Conservation (phyloP, 2,329 filamentous ascomycete genomes). For the Aspergillus sp. region DNA sequence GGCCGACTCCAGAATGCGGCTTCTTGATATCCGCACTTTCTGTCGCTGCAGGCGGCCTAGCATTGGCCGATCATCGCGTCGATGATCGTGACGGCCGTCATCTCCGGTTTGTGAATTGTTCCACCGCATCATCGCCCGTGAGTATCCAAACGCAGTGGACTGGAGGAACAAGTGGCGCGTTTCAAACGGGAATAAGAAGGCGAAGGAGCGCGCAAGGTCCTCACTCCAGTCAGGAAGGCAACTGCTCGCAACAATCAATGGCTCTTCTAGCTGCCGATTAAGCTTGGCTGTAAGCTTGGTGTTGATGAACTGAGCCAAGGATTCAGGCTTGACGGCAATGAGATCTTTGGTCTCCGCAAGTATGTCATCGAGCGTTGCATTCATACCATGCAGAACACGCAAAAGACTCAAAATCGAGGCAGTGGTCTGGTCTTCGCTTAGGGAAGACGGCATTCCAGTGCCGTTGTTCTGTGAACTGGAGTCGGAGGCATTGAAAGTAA, state of each 20-base stretch:
- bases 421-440: conserved; percentile 80
- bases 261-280: conserved; percentile 94
- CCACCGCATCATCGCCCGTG: conserved; percentile 95
- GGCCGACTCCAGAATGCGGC: conserved; percentile 93
- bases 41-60: conserved; percentile 88
- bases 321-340: conserved; percentile 73
- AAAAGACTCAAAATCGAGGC: conserved; percentile 84
- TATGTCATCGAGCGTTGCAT: conserved; percentile 90
- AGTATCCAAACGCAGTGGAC: conserved; percentile 97
- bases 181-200: conserved; percentile 97
- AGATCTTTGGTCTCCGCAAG: conserved; percentile 73
- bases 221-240: conserved; percentile 96
- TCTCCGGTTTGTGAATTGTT: conserved; percentile 84
- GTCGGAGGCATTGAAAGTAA: conserved; percentile 55
- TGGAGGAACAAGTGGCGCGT: conserved; percentile 95
- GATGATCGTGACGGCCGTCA: conserved; percentile 76
- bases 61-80: conserved; percentile 85
- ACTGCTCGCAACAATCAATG: conserved; percentile 93
- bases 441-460: conserved; percentile 70
- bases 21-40: conserved; percentile 94
- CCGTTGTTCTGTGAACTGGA: conserved; percentile 53
- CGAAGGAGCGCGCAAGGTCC: conserved; percentile 87
- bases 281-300: conserved; percentile 97
- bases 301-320: conserved; percentile 92
- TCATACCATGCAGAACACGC: conserved; percentile 87